These are phyloP conservation scores for Termitomyces sp. DNA, from an alignment of 768 basidiomycete genomes.

Conservation along the genomic window DNA sequence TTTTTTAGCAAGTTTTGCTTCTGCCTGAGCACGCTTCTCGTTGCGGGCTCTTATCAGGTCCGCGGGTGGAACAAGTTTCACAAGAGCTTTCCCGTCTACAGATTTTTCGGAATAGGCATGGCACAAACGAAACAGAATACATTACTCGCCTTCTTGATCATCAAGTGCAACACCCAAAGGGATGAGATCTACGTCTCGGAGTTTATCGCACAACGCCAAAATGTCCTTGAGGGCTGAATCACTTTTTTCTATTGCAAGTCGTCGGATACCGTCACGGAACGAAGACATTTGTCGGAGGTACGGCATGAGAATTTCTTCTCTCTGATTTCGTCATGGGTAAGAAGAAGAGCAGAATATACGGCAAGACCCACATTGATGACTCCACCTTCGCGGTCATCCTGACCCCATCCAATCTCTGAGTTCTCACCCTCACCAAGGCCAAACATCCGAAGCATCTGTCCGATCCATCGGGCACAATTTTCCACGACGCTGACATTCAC, in stretches of 20 bases:
- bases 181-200: conserved; percentile 86
- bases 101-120: conserved; percentile 1
- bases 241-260: conserved; percentile 68
- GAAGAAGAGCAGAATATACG: not conserved
- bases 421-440: conserved; percentile 70
- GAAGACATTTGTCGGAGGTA: conserved; percentile 80
- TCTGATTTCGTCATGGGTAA: conserved; percentile 35
- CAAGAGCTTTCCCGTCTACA: conserved; percentile 88
- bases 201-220: conserved; percentile 78
- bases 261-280: conserved; percentile 88
- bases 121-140: not conserved
- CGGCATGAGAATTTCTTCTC: conserved; percentile 83
- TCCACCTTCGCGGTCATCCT: conserved; percentile 39
- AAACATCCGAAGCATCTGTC: conserved; percentile 71
- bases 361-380: conserved; percentile 45
- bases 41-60: conserved; percentile 82
- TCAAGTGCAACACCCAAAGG: conserved; percentile 95
- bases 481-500: conserved; percentile 61
- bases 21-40: conserved; percentile 72
- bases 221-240: conserved; percentile 72
- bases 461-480: conserved; percentile 62
- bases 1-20: conserved; percentile 78
- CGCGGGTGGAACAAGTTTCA: conserved; percentile 83
- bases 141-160: conserved; percentile 80
- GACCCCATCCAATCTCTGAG: conserved; percentile 82